Conservation (phyloP, 2,329 filamentous ascomycete genomes). For the Fusarium chlamydosporum region DNA sequence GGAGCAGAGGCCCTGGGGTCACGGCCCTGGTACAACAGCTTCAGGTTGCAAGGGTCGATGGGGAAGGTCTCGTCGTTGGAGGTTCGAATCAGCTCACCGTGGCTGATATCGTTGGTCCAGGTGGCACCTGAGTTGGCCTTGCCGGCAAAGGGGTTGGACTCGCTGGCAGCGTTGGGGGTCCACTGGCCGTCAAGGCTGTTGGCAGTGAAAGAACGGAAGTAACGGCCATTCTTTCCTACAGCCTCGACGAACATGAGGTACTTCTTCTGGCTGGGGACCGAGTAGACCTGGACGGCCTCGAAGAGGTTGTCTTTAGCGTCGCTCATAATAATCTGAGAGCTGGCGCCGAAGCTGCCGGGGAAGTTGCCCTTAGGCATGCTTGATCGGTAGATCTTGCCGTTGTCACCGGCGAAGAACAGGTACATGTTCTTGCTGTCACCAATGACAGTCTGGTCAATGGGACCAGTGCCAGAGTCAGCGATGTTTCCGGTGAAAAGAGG, state of each 20-base stretch:
- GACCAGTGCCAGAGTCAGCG: conserved; percentile 53
- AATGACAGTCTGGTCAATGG: conserved; percentile 75
- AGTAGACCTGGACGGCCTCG: conserved; percentile 77
- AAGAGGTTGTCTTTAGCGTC: conserved; percentile 71
- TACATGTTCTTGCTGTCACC: conserved; percentile 74
- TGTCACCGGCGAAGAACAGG: conserved; percentile 77
- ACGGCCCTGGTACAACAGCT: conserved; percentile 74
- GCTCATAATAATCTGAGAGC: conserved; percentile 53
- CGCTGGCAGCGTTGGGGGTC: conserved; percentile 69
- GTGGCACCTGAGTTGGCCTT: conserved; percentile 73
- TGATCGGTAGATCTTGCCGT: conserved; percentile 75
- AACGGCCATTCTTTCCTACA: conserved; percentile 62
- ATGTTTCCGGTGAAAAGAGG: conserved; percentile 19
- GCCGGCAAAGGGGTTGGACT: conserved; percentile 74
- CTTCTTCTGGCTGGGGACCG: conserved; percentile 64
- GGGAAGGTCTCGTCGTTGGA: conserved; percentile 73
- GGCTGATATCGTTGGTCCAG: conserved; percentile 77
- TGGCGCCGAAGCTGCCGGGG: conserved; percentile 70
- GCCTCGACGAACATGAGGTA: conserved; percentile 80
- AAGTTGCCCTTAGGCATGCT: conserved; percentile 74
- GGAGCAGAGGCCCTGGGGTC: conserved; percentile 52
- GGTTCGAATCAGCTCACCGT: conserved; percentile 72
- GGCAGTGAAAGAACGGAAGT: conserved; percentile 65
- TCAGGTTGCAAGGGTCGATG: conserved; percentile 74
- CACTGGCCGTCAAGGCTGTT: conserved; percentile 68